Conservation (phyloP, 345 rosid genomes). For the Salix brachista region DNA sequence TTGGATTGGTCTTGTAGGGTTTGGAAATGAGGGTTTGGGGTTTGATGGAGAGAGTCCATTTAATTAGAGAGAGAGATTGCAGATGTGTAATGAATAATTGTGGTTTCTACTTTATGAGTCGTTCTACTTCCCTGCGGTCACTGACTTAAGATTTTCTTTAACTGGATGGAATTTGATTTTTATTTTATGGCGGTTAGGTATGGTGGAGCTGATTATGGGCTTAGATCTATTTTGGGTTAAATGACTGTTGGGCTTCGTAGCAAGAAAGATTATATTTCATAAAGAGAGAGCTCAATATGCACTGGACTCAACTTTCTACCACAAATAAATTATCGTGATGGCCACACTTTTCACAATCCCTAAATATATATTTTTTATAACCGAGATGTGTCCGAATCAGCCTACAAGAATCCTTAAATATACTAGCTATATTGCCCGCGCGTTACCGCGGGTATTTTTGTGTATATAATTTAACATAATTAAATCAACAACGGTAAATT, state of each 20-base stretch:
- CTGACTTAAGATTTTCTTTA: background rate
- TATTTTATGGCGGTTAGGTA: background rate
- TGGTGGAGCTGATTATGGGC: background rate
- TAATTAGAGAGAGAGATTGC: background rate
- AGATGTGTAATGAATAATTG: background rate
- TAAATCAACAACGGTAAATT: too few species aligned
- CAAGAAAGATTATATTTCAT: background rate
- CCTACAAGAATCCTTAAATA: too few species aligned
- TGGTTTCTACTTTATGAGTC: background rate
- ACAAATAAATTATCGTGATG: too few species aligned
- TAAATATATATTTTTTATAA: too few species aligned
- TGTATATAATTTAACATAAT: too few species aligned
- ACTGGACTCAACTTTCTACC: too few species aligned
- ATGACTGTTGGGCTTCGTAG: background rate
- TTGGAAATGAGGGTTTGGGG: constrained; percentile 5
- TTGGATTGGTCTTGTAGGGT: background rate
- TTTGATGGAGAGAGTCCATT: constrained; percentile 13
- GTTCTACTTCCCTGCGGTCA: background rate
- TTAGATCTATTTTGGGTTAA: background rate
- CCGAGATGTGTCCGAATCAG: too few species aligned
- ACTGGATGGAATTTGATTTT: background rate
- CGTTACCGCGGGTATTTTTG: too few species aligned
- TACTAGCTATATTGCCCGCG: too few species aligned
- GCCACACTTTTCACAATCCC: too few species aligned
- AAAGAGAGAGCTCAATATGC: too few species aligned